These are phyloP conservation scores for Cyclotella baltica DNA, from an alignment of 108 stramenopile species.

Conservation along the genomic window DNA sequence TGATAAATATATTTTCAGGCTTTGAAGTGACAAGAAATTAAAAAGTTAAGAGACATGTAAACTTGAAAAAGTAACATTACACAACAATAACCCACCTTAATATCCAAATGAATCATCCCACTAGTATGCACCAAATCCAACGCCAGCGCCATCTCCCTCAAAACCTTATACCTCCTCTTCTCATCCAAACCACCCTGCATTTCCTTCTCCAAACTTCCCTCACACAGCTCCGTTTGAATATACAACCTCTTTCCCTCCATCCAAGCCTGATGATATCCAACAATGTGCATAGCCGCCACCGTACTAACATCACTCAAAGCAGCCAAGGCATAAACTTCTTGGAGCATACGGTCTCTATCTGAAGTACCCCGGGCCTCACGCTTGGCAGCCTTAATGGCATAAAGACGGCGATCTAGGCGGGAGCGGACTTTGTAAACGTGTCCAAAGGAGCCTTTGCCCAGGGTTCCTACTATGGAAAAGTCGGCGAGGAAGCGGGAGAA, in stretches of 20 bases:
- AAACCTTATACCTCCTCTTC: slow-evolving; percentile 74
- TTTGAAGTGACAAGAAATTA: slow-evolving; percentile 1
- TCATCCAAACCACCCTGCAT: slow-evolving; percentile 45
- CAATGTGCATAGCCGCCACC: slow-evolving; percentile 88
- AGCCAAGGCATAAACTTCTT: slow-evolving; percentile 89
- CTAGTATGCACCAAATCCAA: slow-evolving; percentile 87
- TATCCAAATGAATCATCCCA: slow-evolving; percentile 92
- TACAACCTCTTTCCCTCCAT: slow-evolving; percentile 88
- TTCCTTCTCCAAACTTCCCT: slow-evolving; percentile 66
- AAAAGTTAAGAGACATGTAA: neutral
- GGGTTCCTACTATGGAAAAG: slow-evolving; percentile 78
- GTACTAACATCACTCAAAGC: slow-evolving; percentile 81
- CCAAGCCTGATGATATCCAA: slow-evolving; percentile 91
- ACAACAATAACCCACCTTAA: slow-evolving; percentile 59
- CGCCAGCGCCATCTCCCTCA: slow-evolving; percentile 88
- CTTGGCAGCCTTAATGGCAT: slow-evolving; percentile 87
- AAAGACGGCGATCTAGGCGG: slow-evolving; percentile 79
- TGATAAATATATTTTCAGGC: slow-evolving; percentile 95
- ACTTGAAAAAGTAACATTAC: neutral
- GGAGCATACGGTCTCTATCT: slow-evolving; percentile 83
- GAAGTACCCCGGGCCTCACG: slow-evolving; percentile 65
- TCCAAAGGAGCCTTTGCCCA: slow-evolving; percentile 86
- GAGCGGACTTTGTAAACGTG: slow-evolving; percentile 80
- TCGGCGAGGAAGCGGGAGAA: slow-evolving; percentile 74
- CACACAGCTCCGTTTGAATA: slow-evolving; percentile 88